Evolutionary conservation across 306 rosid species (phyloP).

Genomic region (Castanea crenata): DNA sequence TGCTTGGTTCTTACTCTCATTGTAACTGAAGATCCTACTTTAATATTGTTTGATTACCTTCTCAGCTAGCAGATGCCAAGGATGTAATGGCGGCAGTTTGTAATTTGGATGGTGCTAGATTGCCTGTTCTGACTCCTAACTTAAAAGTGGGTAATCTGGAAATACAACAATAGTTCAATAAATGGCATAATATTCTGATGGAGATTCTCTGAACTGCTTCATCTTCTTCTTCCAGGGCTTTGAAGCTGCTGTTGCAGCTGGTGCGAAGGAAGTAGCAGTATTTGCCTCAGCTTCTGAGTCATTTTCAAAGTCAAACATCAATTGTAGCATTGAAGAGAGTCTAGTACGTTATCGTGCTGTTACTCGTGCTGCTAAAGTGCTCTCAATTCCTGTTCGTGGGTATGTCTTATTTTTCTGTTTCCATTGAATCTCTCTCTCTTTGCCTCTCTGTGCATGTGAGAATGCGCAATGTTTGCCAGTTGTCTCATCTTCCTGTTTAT

Average conservation of each 20-base stretch:
- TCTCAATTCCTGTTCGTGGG: slow-evolving; percentile 86
- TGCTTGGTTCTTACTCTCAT: background rate
- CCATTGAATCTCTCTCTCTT: background rate
- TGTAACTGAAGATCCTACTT: slow-evolving; percentile 9
- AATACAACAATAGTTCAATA: background rate
- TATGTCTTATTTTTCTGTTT: slow-evolving; percentile 29
- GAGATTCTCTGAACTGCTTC: slow-evolving; percentile 16
- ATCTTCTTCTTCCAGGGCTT: slow-evolving; percentile 54
- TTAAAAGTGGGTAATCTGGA: slow-evolving; percentile 48
- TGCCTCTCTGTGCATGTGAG: background rate
- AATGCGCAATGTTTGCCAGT: background rate
- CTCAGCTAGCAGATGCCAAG: slow-evolving; percentile 81
- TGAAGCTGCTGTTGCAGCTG: slow-evolving; percentile 86
- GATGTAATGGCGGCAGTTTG: slow-evolving; percentile 75
- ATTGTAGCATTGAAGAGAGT: slow-evolving; percentile 85
- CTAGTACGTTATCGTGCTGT: slow-evolving; percentile 67
- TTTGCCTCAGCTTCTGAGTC: slow-evolving; percentile 95
- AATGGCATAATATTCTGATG: background rate
- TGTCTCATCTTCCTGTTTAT: background rate
- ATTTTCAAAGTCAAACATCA: slow-evolving; percentile 85
- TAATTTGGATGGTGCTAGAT: slow-evolving; percentile 51
- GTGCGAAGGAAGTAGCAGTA: slow-evolving; percentile 84
- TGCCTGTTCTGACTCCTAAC: slow-evolving; percentile 90
- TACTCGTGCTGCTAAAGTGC: slow-evolving; percentile 72
- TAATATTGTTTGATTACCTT: slow-evolving; percentile 7